Conservation (phyloP, 2,329 filamentous ascomycete genomes). For the Colletotrichum chlorophyti region DNA sequence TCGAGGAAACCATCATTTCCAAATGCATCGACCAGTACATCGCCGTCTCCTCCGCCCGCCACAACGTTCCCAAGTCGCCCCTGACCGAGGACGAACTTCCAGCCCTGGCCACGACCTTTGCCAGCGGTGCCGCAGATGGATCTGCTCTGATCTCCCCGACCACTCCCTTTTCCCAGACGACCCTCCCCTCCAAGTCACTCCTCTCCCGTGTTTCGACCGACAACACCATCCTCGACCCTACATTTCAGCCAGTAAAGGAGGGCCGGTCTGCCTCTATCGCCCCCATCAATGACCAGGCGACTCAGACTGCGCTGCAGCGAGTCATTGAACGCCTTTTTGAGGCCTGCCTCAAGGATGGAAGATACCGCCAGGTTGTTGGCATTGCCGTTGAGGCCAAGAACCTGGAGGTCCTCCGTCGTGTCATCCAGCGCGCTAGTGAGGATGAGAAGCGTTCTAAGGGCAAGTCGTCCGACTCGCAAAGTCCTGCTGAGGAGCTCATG, state of each 20-base stretch:
- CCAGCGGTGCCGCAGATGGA: slow-evolving; percentile 69
- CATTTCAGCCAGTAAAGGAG: slow-evolving; percentile 61
- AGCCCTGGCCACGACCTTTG: slow-evolving; percentile 83
- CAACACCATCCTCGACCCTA: slow-evolving; percentile 67
- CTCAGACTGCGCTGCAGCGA: slow-evolving; percentile 79
- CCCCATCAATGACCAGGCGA: slow-evolving; percentile 70
- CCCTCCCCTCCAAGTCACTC: slow-evolving; percentile 90
- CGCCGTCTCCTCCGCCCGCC: slow-evolving; percentile 66
- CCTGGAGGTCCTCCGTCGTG: slow-evolving; percentile 82
- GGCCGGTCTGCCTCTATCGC: slow-evolving; percentile 67
- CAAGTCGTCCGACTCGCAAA: slow-evolving; percentile 60
- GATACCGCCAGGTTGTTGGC: slow-evolving; percentile 94
- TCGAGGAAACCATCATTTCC: slow-evolving; percentile 98
- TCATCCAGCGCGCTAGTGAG: slow-evolving; percentile 88
- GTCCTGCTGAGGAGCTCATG: slow-evolving; percentile 84
- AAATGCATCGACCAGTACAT: slow-evolving; percentile 99
- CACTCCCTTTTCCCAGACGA: slow-evolving; percentile 93
- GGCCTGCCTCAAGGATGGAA: slow-evolving; percentile 82
- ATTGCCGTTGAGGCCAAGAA: slow-evolving; percentile 96
- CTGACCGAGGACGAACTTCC: slow-evolving; percentile 57
- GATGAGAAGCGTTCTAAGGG: slow-evolving; percentile 78
- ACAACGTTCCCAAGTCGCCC: slow-evolving; percentile 52
- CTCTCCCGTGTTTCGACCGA: slow-evolving; percentile 81
- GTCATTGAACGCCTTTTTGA: slow-evolving; percentile 92
- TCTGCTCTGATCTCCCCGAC: slow-evolving; percentile 83